phyloP scores from a whole-genome alignment of 1,284 basidiomycete species.

The Cryptococcus sp. region DNA sequence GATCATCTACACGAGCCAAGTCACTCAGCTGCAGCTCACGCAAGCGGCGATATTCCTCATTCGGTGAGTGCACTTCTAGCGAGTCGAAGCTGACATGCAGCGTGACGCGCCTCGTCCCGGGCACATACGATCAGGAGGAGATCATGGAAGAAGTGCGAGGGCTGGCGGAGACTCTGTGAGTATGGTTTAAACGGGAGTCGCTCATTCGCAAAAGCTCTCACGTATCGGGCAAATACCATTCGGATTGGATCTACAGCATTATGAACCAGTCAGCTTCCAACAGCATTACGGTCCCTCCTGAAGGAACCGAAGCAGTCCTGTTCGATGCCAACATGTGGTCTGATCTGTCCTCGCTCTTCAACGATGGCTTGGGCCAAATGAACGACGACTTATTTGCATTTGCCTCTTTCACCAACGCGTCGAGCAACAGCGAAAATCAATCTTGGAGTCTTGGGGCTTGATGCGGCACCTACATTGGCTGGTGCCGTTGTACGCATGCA shows the following conservation, averaged over 20 bases:
- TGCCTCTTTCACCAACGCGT: not conserved
- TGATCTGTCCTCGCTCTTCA: not conserved
- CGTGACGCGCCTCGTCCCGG: not conserved
- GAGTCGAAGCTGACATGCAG: not conserved
- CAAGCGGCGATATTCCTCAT: constrained; percentile 8
- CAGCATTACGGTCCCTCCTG: not conserved
- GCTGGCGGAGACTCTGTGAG: constrained; percentile 1
- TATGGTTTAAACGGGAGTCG: not conserved
- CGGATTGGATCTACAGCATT: not conserved
- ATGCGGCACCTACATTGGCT: too few species aligned
- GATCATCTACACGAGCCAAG: constrained; percentile 6
- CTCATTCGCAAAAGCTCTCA: not conserved
- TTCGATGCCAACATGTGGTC: not conserved
- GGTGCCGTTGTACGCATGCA: too few species aligned
- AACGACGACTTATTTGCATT: not conserved
- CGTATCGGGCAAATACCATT: not conserved
- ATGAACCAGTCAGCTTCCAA: not conserved
- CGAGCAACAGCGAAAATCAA: too few species aligned
- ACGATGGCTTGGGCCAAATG: not conserved
- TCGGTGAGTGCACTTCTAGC: not conserved
- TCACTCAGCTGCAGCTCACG: constrained; percentile 9
- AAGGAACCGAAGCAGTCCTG: not conserved
- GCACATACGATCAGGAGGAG: not conserved
- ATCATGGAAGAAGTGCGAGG: not conserved
- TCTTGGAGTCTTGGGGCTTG: too few species aligned